phyloP scores from a whole-genome alignment of 2,329 filamentous ascomycete species.

The Pseudogymnoascus pannorum region DNA sequence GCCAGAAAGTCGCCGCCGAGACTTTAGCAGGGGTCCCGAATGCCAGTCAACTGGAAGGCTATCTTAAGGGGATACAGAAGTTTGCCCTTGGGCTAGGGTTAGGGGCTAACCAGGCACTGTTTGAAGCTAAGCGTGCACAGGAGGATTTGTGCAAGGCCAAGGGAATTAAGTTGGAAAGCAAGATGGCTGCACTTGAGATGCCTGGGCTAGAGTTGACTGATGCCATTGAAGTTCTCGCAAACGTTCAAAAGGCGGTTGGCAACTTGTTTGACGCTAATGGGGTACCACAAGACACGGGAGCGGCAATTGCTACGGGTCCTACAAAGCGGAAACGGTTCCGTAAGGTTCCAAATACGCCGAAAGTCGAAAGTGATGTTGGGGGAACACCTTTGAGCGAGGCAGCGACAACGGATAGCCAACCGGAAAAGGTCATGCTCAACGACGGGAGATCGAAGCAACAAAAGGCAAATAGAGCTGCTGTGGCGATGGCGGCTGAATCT shows the following conservation, averaged over 20 bases:
- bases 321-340: neutral
- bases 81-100: neutral
- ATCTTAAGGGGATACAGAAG: neutral
- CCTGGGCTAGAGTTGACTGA: neutral
- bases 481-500: neutral
- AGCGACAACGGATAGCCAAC: neutral
- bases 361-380: neutral
- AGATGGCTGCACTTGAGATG: neutral
- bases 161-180: neutral
- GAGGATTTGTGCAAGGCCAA: neutral
- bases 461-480: neutral
- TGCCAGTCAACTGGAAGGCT: neutral
- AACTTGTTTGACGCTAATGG: neutral
- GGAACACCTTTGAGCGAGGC: neutral
- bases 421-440: neutral
- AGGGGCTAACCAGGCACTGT: neutral
- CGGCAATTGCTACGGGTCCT: neutral
- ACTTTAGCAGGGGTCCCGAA: neutral
- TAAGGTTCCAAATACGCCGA: neutral
- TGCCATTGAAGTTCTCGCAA: neutral
- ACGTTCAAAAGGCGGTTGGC: neutral
- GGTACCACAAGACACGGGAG: neutral
- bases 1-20: neutral
- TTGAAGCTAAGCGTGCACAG: neutral
- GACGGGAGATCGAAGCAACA: neutral